Conservation (phyloP, 352 stramenopile genomes). For the Pythium brassicae region DNA sequence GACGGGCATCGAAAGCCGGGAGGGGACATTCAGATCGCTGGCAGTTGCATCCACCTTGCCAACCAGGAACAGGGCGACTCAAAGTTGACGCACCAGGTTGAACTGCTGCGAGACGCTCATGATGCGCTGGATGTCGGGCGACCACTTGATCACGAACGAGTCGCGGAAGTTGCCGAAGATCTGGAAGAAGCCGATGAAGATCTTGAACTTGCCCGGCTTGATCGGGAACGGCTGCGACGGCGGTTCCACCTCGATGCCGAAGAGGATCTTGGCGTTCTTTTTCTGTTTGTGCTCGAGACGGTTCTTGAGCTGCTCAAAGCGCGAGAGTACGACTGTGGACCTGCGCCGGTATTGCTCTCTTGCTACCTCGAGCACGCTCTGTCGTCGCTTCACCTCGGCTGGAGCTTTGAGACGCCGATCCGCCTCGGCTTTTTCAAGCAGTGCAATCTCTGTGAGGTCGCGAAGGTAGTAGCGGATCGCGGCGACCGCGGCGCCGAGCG, state of each 20-base stretch:
- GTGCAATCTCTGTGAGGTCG: constrained; percentile 52
- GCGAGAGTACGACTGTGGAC: constrained; percentile 15
- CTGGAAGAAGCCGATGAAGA: constrained; percentile 79
- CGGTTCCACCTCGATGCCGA: constrained; percentile 53
- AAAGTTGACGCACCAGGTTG: constrained; percentile 65
- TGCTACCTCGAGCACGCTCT: constrained; percentile 19
- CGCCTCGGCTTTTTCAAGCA: constrained; percentile 57
- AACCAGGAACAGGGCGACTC: too few relatives aligned
- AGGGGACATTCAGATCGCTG: too few relatives aligned
- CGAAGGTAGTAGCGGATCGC: constrained; percentile 47
- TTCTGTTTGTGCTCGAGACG: constrained; percentile 21
- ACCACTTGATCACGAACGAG: constrained; percentile 68
- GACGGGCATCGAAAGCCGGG: too few relatives aligned
- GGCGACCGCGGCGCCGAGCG: constrained; percentile 23
- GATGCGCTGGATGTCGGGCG: constrained; percentile 39
- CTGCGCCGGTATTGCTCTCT: constrained; percentile 22
- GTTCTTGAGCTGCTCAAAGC: constrained; percentile 26
- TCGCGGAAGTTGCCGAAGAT: constrained; percentile 78
- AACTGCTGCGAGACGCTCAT: constrained; percentile 71
- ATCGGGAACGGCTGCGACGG: constrained; percentile 39
- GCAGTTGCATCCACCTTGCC: too few relatives aligned
- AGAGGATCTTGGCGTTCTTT: constrained; percentile 34
- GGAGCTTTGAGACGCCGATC: constrained; percentile 43
- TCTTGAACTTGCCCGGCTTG: constrained; percentile 72
- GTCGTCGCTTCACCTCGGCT: constrained; percentile 6